Conservation (phyloP, 2,329 filamentous ascomycete genomes). For the Chaetomium sp. region DNA sequence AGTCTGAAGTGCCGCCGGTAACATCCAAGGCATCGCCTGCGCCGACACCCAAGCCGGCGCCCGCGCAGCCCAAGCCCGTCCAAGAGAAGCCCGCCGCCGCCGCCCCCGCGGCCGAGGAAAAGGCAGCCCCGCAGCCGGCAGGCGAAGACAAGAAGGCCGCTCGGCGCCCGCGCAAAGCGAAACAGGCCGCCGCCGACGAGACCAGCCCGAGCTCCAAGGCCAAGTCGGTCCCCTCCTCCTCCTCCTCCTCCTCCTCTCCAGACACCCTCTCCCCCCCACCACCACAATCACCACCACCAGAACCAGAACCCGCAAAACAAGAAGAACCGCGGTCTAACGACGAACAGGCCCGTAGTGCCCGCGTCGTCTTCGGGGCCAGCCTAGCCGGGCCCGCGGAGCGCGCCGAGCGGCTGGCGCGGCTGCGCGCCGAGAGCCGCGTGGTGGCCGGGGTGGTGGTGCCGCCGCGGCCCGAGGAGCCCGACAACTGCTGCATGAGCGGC, state of each 20-base stretch:
- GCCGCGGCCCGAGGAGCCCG: slow-evolving; percentile 82
- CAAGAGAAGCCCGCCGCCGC: slow-evolving; percentile 25
- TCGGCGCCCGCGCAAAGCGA: slow-evolving; percentile 23
- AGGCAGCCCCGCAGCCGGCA: slow-evolving; percentile 19
- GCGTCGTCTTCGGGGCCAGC: slow-evolving; percentile 78
- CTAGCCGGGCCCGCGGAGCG: slow-evolving; percentile 74
- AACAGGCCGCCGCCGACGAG: slow-evolving; percentile 22
- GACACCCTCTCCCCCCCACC: slow-evolving; percentile 12
- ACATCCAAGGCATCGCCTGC: slow-evolving; percentile 39
- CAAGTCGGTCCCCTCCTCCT: slow-evolving; percentile 34
- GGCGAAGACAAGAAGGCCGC: slow-evolving; percentile 18
- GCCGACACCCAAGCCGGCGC: slow-evolving; percentile 38
- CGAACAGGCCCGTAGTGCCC: slow-evolving; percentile 22
- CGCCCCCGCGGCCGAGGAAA: slow-evolving; percentile 17
- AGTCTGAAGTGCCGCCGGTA: slow-evolving; percentile 50
- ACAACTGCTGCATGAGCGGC: slow-evolving; percentile 99
- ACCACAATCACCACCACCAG: neutral
- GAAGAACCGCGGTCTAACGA: slow-evolving; percentile 18
- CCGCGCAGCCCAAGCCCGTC: slow-evolving; percentile 37
- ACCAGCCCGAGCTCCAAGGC: slow-evolving; percentile 22
- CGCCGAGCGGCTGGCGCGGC: slow-evolving; percentile 59
- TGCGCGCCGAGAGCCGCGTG: slow-evolving; percentile 60
- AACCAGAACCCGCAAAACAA: neutral
- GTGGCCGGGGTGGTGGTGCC: slow-evolving; percentile 83
- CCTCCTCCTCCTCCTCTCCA: slow-evolving; percentile 28